Evolutionary conservation across 2,329 filamentous ascomycete species (phyloP).

Genomic region (Exutisphaerella laricina): DNA sequence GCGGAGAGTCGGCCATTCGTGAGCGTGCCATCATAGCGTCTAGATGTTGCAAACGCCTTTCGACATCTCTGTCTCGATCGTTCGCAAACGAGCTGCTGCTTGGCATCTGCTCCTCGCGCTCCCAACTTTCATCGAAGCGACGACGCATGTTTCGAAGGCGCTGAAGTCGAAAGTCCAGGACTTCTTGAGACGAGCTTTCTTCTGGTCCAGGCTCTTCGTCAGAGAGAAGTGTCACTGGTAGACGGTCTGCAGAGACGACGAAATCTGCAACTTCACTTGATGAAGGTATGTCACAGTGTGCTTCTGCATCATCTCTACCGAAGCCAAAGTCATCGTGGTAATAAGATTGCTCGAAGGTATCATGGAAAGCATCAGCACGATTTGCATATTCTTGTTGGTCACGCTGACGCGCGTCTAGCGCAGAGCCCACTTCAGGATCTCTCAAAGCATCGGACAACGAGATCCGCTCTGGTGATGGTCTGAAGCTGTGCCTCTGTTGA

Average conservation of each 20-base stretch:
- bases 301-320: constrained; percentile 20
- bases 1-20: constrained; percentile 20
- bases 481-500: constrained; percentile 16
- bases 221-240: constrained; percentile 26
- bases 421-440: constrained; percentile 27
- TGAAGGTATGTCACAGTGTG: constrained; percentile 26
- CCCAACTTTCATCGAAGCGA: constrained; percentile 24
- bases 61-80: constrained; percentile 15
- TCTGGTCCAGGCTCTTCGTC: constrained; percentile 31
- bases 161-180: constrained; percentile 31
- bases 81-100: constrained; percentile 9
- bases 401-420: constrained; percentile 11
- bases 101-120: constrained; percentile 20
- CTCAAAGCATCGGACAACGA: constrained; percentile 29
- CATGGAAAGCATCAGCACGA: constrained; percentile 17
- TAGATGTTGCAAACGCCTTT: constrained; percentile 20
- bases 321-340: constrained; percentile 22
- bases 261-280: constrained; percentile 14
- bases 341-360: constrained; percentile 16
- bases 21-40: constrained; percentile 27
- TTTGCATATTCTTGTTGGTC: constrained; percentile 12
- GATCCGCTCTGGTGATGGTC: constrained; percentile 27
- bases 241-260: constrained; percentile 10
- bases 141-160: constrained; percentile 27
- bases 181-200: constrained; percentile 29